These are phyloP conservation scores for Rhazya stricta DNA, from an alignment of 257 asterid genomes.

Conservation along the genomic window DNA sequence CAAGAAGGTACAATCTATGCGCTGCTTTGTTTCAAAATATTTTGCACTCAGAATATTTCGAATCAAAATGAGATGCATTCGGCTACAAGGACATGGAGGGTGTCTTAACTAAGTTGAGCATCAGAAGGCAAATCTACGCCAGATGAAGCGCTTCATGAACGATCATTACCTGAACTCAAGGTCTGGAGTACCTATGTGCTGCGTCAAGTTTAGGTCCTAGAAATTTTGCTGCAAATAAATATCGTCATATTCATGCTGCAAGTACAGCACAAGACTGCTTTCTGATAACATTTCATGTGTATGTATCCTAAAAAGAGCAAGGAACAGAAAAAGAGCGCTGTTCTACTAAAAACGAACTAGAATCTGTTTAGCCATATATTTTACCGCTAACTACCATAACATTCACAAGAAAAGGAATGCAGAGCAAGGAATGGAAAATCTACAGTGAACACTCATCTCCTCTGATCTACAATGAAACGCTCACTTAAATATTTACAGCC, in stretches of 20 bases:
- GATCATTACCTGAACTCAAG: no score
- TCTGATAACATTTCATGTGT: not conserved
- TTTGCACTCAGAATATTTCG: no score
- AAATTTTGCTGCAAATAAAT: not conserved
- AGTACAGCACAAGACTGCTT: not conserved
- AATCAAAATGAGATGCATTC: not conserved
- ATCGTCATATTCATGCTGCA: not conserved
- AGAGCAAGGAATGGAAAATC: not conserved
- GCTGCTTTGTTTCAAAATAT: no score
- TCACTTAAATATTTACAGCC: slow-evolving; percentile 16
- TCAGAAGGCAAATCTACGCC: not conserved
- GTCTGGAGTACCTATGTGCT: not conserved
- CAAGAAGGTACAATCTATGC: no score
- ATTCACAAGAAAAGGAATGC: not conserved
- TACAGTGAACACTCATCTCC: not conserved
- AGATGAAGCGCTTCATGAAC: no score
- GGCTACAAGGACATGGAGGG: not conserved
- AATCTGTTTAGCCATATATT: not conserved
- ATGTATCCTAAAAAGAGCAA: not conserved
- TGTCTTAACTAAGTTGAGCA: not conserved
- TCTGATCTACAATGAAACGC: slow-evolving; percentile 5
- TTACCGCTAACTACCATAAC: slow-evolving; percentile 2
- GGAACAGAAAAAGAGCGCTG: not conserved
- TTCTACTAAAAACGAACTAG: not conserved
- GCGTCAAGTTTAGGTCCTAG: not conserved